Evolutionary conservation across 495 filamentous ascomycete species (phyloP), one percentile per base, ranked within the genome.

Genomic region (Beverwykella pulmonaria): DNA sequence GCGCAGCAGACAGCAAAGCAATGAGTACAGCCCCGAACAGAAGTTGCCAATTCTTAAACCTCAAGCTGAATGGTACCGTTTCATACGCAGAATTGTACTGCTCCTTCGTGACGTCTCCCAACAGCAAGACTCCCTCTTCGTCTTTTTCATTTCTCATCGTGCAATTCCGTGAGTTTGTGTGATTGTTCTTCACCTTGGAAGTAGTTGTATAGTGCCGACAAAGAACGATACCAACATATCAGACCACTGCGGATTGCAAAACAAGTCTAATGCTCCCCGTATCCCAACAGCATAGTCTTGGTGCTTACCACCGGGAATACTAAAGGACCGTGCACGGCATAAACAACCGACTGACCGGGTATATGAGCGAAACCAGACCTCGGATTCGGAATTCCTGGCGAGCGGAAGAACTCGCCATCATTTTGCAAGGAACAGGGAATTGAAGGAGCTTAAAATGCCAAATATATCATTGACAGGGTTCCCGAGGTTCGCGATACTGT

Each of bases 261-360:
- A 29, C 26, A 54, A 7, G 52, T 30, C 23, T 54, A 53, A 29
- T 54, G 23, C 52, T 1, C 17, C 23, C 17, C 29, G 17, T 4
- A 19, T 15, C 17, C 27, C 5, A 22, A 30, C 27, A 7, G 25
- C 23, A 26, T 29, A 32, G 52, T 29, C 22, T 32, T 19, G 4
- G 26, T 9, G 25, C 23, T 12, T 8, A 30, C 8, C 2, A 19
- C 26, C 10, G 27, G 23, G 23, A 9, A 15, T 44, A 4, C 15
- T 19, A 12, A 15, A 32, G 52, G 27, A 30, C 19, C 26, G 27
- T 29, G 52, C 27, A 19, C 27, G 25, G 2, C 10, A 25, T 17
- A 52, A 23, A 25, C 10, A 29, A 19, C 52, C 52, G 52, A 54
- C 52, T 54, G 52, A 25, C 27, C 17, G 52, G 52, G 19, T 54